Evolutionary conservation across 1,284 basidiomycete genomes (phyloP).

Genomic region (Fomitopsis betulina): DNA sequence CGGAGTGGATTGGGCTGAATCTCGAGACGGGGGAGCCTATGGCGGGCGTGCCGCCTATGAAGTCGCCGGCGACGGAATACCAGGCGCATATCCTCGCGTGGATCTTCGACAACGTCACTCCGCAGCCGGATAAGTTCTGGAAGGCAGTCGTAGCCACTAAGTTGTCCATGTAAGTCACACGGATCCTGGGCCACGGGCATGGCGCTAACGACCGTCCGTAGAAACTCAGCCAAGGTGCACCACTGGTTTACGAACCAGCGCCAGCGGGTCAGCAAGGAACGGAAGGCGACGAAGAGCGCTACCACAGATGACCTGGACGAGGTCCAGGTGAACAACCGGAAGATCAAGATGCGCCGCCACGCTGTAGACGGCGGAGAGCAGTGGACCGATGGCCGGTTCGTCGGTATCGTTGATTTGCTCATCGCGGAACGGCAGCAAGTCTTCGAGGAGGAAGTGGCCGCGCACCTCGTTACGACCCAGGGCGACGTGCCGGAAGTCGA

Average conservation of each 20-base stretch:
- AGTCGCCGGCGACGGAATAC: neutral
- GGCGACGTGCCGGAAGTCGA: neutral
- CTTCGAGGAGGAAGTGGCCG: neutral
- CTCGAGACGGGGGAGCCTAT: neutral
- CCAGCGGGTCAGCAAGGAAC: neutral
- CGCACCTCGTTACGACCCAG: neutral
- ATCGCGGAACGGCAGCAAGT: neutral
- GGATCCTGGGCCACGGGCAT: neutral
- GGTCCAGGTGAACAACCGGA: neutral
- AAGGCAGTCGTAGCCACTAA: neutral
- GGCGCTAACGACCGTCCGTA: neutral
- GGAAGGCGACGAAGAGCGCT: neutral
- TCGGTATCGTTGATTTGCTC: neutral
- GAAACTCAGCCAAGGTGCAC: neutral
- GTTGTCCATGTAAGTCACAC: neutral
- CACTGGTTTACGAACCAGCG: constrained; percentile 6
- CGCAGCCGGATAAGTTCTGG: neutral
- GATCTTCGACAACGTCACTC: neutral
- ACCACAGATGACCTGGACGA: neutral
- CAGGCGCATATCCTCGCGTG: neutral
- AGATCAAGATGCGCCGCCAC: neutral
- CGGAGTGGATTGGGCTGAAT: neutral
- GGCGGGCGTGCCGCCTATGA: neutral
- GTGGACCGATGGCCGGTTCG: neutral
- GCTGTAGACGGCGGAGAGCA: neutral